phyloP scores from a whole-genome alignment of 2,329 filamentous ascomycete species.

The Aspergillus ruber region DNA sequence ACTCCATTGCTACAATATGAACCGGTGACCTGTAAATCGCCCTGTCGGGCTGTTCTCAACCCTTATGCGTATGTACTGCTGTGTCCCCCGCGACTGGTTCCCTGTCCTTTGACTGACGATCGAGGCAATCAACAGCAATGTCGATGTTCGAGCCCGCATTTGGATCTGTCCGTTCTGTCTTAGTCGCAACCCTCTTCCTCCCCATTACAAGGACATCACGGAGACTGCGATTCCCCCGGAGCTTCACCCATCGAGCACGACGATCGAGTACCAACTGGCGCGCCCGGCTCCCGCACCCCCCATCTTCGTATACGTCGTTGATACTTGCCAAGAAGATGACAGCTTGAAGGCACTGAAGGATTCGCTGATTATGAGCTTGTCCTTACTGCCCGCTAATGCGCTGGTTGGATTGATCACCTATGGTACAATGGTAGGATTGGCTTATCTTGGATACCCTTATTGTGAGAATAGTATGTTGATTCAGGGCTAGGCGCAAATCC shows the following conservation, averaged over 20 bases:
- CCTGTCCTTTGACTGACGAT: slow-evolving; percentile 17
- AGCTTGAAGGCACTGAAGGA: slow-evolving; percentile 61
- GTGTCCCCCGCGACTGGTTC: background rate
- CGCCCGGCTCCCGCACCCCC: slow-evolving; percentile 59
- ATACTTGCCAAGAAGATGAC: slow-evolving; percentile 64
- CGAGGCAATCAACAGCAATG: slow-evolving; percentile 42
- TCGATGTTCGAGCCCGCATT: slow-evolving; percentile 59
- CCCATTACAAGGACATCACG: slow-evolving; percentile 64
- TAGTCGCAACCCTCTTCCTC: slow-evolving; percentile 58
- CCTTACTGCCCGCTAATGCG: slow-evolving; percentile 56
- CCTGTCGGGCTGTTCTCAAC: slow-evolving; percentile 91
- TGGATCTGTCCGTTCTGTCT: slow-evolving; percentile 67
- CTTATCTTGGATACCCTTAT: slow-evolving; percentile 9
- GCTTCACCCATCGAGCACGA: slow-evolving; percentile 59
- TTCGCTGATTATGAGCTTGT: slow-evolving; percentile 61
- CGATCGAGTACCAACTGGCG: slow-evolving; percentile 60
- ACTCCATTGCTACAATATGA: slow-evolving; percentile 89
- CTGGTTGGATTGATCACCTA: slow-evolving; percentile 61
- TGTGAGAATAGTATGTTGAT: background rate
- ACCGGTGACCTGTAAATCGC: slow-evolving; percentile 92
- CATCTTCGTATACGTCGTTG: slow-evolving; percentile 62
- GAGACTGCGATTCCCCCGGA: slow-evolving; percentile 60
- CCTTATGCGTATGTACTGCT: slow-evolving; percentile 71
- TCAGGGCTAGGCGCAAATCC: slow-evolving; percentile 68
- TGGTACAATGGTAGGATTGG: slow-evolving; percentile 72